A percentile compares a stretch with the other conserved stretches of the same genome.
Evolutionary conservation across 331 rosid genomes (phyloP).

Genomic region (Dryas integrifolia): DNA sequence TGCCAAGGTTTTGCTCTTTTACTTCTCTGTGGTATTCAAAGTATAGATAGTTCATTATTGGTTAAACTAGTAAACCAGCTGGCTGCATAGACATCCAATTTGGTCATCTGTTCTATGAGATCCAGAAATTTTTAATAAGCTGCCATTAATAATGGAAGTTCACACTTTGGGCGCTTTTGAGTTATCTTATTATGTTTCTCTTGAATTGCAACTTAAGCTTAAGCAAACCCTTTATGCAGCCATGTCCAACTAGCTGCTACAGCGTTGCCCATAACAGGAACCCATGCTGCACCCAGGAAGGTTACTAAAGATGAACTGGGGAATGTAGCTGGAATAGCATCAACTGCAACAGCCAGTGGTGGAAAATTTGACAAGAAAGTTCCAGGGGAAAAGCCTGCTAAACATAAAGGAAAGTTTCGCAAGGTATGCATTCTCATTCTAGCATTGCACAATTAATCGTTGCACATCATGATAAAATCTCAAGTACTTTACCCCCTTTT

Average conservation of each 20-base stretch:
- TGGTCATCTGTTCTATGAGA: background rate
- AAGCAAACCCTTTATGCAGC: conserved; percentile 42
- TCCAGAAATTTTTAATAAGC: background rate
- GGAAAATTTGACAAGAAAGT: conserved; percentile 92
- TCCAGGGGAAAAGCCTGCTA: conserved; percentile 70
- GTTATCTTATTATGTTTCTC: background rate
- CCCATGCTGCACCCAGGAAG: conserved; percentile 65
- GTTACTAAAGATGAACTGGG: conserved; percentile 69
- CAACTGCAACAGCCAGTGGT: conserved; percentile 88
- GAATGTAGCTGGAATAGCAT: conserved; percentile 76
- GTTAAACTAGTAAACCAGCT: background rate
- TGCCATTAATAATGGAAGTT: background rate
- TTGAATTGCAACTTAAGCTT: background rate
- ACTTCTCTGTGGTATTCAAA: conserved; percentile 1
- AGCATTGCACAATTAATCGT: conserved; percentile 18
- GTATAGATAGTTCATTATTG: background rate
- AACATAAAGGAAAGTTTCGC: conserved; percentile 74
- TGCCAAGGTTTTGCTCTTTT: conserved; percentile 61
- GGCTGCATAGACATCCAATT: background rate
- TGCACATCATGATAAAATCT: conserved; percentile 7
- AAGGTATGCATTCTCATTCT: conserved; percentile 50
- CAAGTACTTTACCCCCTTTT: background rate
- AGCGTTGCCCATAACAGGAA: conserved; percentile 86
- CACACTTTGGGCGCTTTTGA: background rate
- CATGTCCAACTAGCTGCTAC: conserved; percentile 89